Evolutionary conservation across 2,329 filamentous ascomycete species (phyloP), one percentile per base, ranked within the genome.

Genomic region (Aspergillus aculeatinus): DNA sequence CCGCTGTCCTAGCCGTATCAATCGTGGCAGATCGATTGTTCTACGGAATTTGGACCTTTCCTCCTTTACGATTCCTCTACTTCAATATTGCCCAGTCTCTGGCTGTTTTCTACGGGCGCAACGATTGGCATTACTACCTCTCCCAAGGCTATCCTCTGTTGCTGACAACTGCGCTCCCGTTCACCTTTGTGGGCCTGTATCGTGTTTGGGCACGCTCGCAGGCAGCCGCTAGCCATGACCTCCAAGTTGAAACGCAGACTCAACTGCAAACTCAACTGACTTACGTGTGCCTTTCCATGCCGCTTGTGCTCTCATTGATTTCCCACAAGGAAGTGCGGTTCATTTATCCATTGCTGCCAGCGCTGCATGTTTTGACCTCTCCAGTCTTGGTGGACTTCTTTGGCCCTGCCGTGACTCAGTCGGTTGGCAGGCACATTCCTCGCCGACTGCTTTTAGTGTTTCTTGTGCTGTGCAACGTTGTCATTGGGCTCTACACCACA

Each of bases 261-360:
- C 61, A 79, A 58, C 78, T 83, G 12, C 78, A 81, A 55, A 82
- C 81, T 57, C 82, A 83, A 39, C 77, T 93, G 9, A 81, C 86
- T 10, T 80, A 82, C 31, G 80, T 85, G 7, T 81, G 89, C 48
- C 63, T 88, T 57, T 75, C 85, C 31, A 89, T 88, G 59, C 77
- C 90, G 10, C 72, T 78, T 1, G 75, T 81, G 2, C 83, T 98
- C 35, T 96, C 91, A 1, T 72, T 90, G 51, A 90, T 98, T 66
- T 87, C 92, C 1, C 95, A 99, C 79, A 99, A 99, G 75, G 95
- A 99, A 81, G 91, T 96, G 68, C 91, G 95, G 70, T 99, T 99
- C 80, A 90, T 98, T 66, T 96, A 96, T 70, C 94, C 95, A 1
- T 83, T 99, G 19, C 83, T 98, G 1, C 94, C 95, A 1, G 83